phyloP scores from a whole-genome alignment of 2,329 filamentous ascomycete genomes.

The Trichoderma citrinoviride region DNA sequence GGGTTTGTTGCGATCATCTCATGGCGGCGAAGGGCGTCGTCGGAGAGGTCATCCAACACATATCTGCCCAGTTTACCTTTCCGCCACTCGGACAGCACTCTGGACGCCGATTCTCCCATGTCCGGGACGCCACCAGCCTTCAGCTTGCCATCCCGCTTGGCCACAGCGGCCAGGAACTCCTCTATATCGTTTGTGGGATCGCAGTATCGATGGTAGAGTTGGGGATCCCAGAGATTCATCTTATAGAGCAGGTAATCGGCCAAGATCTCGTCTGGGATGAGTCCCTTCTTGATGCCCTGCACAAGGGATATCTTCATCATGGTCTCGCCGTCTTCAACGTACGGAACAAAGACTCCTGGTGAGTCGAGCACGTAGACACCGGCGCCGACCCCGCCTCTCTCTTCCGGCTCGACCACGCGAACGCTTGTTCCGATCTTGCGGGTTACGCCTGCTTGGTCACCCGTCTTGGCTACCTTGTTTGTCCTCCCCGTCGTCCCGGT shows the following conservation, averaged over 20 bases:
- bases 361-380: slow-evolving; percentile 88
- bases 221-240: slow-evolving; percentile 66
- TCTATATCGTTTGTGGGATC: slow-evolving; percentile 81
- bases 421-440: slow-evolving; percentile 80
- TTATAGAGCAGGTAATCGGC: slow-evolving; percentile 89
- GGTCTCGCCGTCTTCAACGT: slow-evolving; percentile 75
- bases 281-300: slow-evolving; percentile 84
- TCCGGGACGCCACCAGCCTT: slow-evolving; percentile 69
- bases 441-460: slow-evolving; percentile 85
- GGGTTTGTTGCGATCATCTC: slow-evolving; percentile 47
- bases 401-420: slow-evolving; percentile 59
- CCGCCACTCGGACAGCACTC: slow-evolving; percentile 80
- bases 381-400: slow-evolving; percentile 45
- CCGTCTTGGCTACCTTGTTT: slow-evolving; percentile 73
- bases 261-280: slow-evolving; percentile 73
- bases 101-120: slow-evolving; percentile 69
- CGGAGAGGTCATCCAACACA: slow-evolving; percentile 71
- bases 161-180: slow-evolving; percentile 68
- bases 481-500: slow-evolving; percentile 52
- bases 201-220: slow-evolving; percentile 60
- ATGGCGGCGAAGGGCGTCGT: slow-evolving; percentile 53
- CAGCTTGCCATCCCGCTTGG: slow-evolving; percentile 71
- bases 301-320: slow-evolving; percentile 96
- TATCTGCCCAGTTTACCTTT: slow-evolving; percentile 73
- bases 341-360: slow-evolving; percentile 92